Evolutionary conservation across 75 land plant genomes (phyloP).

Genomic region (Sequoia sempervirens): DNA sequence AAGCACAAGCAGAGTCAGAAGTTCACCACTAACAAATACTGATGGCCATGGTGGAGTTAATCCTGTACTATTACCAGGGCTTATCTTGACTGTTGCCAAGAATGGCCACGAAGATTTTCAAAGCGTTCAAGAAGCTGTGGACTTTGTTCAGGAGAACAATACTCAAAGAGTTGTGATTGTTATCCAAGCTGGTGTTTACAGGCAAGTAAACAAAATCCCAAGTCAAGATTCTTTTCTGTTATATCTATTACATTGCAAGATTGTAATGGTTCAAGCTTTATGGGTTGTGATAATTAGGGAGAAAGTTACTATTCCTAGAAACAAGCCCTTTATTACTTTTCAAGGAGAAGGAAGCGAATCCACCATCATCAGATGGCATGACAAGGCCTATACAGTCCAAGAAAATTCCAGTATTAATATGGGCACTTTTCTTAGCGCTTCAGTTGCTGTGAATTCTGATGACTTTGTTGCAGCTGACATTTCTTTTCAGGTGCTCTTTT

Average conservation of each 20-base stretch:
- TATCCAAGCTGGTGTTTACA: conserved; percentile 24
- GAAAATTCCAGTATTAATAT: not conserved
- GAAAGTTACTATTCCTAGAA: conserved; percentile 26
- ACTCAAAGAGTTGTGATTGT: conserved; percentile 21
- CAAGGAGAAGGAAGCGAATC: conserved; percentile 19
- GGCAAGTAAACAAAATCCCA: not conserved
- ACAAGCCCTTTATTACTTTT: conserved; percentile 33
- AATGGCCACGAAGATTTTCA: conserved; percentile 14
- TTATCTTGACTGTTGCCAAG: not conserved
- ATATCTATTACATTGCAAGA: not conserved
- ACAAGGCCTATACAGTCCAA: conserved; percentile 9
- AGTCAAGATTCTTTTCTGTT: not conserved
- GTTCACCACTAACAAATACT: not conserved
- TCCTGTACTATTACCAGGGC: not conserved
- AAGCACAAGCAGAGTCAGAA: not conserved
- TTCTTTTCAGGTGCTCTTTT: not conserved
- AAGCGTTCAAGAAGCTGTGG: conserved; percentile 33
- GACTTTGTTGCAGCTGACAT: not conserved
- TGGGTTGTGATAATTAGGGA: conserved; percentile 14
- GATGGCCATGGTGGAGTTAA: not conserved
- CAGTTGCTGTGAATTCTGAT: not conserved
- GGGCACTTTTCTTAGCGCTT: not conserved
- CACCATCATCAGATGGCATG: conserved; percentile 21
- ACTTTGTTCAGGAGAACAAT: conserved; percentile 30
- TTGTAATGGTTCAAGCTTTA: not conserved